Conservation (phyloP, 176 grass and related monocot genomes). For the Dactylis glomerata region DNA sequence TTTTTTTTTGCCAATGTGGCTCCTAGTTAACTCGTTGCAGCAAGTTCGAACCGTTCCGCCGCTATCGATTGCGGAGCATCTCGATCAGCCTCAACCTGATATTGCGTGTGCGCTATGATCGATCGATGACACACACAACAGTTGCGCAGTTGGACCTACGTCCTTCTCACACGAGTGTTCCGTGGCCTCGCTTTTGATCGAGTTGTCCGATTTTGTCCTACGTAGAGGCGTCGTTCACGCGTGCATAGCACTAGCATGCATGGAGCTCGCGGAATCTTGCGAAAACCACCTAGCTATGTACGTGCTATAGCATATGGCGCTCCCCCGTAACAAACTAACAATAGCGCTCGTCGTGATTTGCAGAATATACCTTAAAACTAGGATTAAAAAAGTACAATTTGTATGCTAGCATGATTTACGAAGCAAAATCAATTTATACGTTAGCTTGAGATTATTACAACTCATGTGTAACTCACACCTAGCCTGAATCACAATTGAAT, state of each 20-base stretch:
- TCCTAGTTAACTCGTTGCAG: no score
- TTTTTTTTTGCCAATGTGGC: no score
- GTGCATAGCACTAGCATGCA: background rate
- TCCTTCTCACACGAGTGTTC: slow-evolving; percentile 10
- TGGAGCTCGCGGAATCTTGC: background rate
- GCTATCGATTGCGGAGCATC: background rate
- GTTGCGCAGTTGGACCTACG: slow-evolving; percentile 20
- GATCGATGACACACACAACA: slow-evolving; percentile 10
- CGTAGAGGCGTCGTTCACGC: background rate
- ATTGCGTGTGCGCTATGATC: background rate
- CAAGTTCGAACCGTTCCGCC: background rate
- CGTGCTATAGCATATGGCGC: background rate
- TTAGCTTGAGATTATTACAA: no score
- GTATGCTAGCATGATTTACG: no score
- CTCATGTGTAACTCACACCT: no score
- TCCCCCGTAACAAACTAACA: background rate
- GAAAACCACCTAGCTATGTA: background rate
- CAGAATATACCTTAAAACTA: no score
- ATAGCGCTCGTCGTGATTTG: background rate
- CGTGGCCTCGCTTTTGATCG: slow-evolving; percentile 26
- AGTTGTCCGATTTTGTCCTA: slow-evolving; percentile 27
- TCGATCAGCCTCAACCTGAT: background rate
- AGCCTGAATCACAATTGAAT: no score
- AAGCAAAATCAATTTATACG: no score
- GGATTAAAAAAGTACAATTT: no score